phyloP scores from a whole-genome alignment of 768 basidiomycete species.

The Termitomyces titanicus region DNA sequence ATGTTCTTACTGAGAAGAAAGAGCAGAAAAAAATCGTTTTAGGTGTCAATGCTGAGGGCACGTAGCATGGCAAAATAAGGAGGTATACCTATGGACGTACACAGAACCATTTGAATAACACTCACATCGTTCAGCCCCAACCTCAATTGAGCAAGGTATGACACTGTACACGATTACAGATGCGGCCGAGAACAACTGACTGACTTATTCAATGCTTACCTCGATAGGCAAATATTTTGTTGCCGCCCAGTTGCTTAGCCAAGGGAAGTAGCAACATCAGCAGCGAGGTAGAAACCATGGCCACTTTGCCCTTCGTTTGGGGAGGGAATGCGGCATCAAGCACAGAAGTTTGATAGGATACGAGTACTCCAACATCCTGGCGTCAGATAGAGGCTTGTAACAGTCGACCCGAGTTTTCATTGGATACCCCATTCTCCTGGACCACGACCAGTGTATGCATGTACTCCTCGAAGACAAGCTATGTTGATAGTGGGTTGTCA shows the following conservation, averaged over 20 bases:
- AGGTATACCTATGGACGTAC: conserved; percentile 2
- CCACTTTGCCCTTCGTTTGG: no score
- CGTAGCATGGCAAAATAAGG: conserved; percentile 1
- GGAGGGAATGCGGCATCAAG: no score
- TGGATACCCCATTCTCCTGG: background rate
- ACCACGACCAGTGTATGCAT: background rate
- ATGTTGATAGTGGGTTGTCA: no score
- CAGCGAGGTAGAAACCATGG: conserved; percentile 1
- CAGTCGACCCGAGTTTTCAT: background rate
- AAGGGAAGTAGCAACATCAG: background rate
- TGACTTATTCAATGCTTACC: background rate
- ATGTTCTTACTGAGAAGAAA: no score
- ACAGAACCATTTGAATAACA: background rate
- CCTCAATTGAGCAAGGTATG: background rate
- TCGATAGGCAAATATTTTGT: background rate
- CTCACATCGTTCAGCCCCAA: background rate
- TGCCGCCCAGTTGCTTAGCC: background rate
- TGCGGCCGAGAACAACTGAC: background rate
- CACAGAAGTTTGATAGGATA: no score
- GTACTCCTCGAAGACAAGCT: background rate
- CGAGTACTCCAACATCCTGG: no score
- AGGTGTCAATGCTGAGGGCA: background rate
- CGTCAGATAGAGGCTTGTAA: background rate
- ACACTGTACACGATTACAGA: background rate
- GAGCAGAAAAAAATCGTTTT: background rate